These are phyloP conservation scores for Phytophthora palmivora DNA, from an alignment of 352 stramenopile genomes.

Conservation along the genomic window DNA sequence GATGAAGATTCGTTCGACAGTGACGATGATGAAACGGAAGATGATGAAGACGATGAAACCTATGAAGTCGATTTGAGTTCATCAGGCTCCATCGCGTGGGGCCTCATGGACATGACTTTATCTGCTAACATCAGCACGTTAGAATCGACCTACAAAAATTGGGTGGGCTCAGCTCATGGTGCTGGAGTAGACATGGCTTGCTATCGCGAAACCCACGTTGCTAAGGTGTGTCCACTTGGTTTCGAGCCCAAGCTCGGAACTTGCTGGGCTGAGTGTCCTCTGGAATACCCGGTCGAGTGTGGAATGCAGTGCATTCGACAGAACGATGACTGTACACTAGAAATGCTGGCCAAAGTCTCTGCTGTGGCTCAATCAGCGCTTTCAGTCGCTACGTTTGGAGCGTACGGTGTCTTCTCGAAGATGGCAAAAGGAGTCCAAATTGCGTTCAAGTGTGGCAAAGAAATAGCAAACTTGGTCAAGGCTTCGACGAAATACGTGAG, in stretches of 20 bases:
- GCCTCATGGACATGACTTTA: conserved; percentile 11
- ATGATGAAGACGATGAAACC: neutral
- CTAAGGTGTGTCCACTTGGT: conserved; percentile 34
- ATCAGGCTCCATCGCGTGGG: conserved; percentile 2
- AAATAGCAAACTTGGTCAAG: conserved; percentile 45
- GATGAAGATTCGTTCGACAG: conserved; percentile 3
- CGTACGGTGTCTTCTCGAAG: conserved; percentile 41
- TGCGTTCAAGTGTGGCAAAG: conserved; percentile 48
- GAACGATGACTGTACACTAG: conserved; percentile 55
- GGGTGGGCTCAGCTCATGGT: conserved; percentile 9
- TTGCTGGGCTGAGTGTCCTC: conserved; percentile 66
- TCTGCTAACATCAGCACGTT: conserved; percentile 17
- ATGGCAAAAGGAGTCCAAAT: conserved; percentile 48
- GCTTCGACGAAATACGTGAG: conserved; percentile 46
- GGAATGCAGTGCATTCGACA: conserved; percentile 40
- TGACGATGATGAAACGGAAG: conserved; percentile 1
- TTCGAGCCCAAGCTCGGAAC: conserved; percentile 60
- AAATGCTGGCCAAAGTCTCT: conserved; percentile 45
- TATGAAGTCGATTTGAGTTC: neutral
- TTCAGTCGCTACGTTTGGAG: conserved; percentile 50
- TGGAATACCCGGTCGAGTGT: conserved; percentile 74
- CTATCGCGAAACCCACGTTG: conserved; percentile 51
- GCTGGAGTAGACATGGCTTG: conserved; percentile 42
- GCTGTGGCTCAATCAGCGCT: conserved; percentile 51
- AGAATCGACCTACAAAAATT: conserved; percentile 23